These are phyloP conservation scores for Leptomonas pyrrhocoris DNA, from an alignment of 208 protist genomes.

Conservation along the genomic window DNA sequence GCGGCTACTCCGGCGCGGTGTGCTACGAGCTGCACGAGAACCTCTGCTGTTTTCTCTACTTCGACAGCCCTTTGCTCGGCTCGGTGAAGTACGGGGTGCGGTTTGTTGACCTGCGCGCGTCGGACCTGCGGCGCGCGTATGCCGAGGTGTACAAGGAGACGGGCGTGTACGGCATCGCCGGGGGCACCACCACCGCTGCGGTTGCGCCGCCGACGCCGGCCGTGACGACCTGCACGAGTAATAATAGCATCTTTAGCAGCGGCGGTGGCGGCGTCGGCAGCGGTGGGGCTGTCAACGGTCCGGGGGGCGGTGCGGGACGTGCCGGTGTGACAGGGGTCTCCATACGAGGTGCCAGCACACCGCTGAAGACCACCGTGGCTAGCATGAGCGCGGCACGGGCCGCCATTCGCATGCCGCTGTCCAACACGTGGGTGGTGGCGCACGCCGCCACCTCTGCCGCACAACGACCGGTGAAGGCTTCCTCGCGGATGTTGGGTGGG, in stretches of 20 bases:
- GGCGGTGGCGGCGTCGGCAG: not conserved
- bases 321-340: not conserved
- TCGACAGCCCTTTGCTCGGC: slow-evolving; percentile 70
- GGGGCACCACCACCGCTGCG: slow-evolving; percentile 26
- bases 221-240: slow-evolving; percentile 4
- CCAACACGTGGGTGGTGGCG: slow-evolving; percentile 37
- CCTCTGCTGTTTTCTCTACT: slow-evolving; percentile 69
- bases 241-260: not conserved
- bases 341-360: slow-evolving; percentile 26
- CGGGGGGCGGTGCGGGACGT: slow-evolving; percentile 1
- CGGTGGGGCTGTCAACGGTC: not conserved
- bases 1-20: slow-evolving; percentile 63
- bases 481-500: slow-evolving; percentile 16
- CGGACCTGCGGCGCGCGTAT: slow-evolving; percentile 42
- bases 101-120: slow-evolving; percentile 45
- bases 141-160: slow-evolving; percentile 38
- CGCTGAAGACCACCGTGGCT: slow-evolving; percentile 26
- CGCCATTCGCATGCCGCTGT: slow-evolving; percentile 21
- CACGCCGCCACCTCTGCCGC: slow-evolving; percentile 21
- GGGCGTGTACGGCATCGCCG: slow-evolving; percentile 38
- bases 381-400: slow-evolving; percentile 24
- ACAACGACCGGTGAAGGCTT: slow-evolving; percentile 39
- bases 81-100: slow-evolving; percentile 66
- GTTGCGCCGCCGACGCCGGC: slow-evolving; percentile 8
- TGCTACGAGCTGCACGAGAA: slow-evolving; percentile 67